These are phyloP conservation scores for Teunomyces cretensis DNA, from an alignment of 805 yeast genomes.

Conservation along the genomic window DNA sequence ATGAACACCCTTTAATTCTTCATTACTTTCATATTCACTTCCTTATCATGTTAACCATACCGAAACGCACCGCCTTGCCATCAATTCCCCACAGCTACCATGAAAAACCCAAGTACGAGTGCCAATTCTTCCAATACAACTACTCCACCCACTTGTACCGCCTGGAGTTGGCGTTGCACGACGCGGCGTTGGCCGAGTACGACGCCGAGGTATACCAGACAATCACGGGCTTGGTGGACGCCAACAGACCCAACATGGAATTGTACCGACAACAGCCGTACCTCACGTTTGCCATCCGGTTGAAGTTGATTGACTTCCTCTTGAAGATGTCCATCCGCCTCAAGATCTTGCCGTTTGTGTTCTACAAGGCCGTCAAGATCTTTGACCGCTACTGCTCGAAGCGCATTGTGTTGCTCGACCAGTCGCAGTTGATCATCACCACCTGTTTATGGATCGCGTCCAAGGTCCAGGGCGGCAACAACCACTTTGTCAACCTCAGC, in stretches of 20 bases:
- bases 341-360: slow-evolving; percentile 65
- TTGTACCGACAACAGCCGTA: slow-evolving; percentile 89
- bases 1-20: background rate
- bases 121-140: slow-evolving; percentile 38
- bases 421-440: slow-evolving; percentile 86
- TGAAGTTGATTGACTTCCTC: slow-evolving; percentile 74
- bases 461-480: slow-evolving; percentile 75
- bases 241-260: slow-evolving; percentile 46
- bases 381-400: slow-evolving; percentile 91
- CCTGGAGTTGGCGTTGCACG: slow-evolving; percentile 50
- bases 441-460: slow-evolving; percentile 93
- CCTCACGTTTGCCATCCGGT: slow-evolving; percentile 69
- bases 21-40: too few relatives aligned
- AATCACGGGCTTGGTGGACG: slow-evolving; percentile 31
- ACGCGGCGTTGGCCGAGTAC: slow-evolving; percentile 48
- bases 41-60: background rate
- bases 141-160: slow-evolving; percentile 53
- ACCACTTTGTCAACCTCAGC: slow-evolving; percentile 55
- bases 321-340: slow-evolving; percentile 67
- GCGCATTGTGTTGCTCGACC: slow-evolving; percentile 80
- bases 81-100: background rate
- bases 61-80: background rate
- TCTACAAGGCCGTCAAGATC: slow-evolving; percentile 67
- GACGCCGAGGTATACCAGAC: slow-evolving; percentile 47
- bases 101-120: too few relatives aligned